Conservation (phyloP, 768 basidiomycete genomes). For the Gloeopeniophorella convolvens region DNA sequence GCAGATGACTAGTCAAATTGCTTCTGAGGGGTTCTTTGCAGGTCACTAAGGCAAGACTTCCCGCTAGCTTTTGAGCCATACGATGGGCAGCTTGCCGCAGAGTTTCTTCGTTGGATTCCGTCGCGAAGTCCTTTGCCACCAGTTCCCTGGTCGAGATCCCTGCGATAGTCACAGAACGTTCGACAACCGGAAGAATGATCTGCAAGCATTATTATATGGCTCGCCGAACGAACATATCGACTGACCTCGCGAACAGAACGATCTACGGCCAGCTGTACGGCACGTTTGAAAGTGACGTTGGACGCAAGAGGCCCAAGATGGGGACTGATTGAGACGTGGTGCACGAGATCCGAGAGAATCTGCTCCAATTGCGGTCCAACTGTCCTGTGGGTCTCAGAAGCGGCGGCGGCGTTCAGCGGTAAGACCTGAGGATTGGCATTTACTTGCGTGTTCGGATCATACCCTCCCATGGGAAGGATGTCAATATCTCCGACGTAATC, state of each 20-base stretch:
- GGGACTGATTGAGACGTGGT: slow-evolving; percentile 68
- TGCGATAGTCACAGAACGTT: slow-evolving; percentile 96
- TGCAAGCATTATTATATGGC: slow-evolving; percentile 26
- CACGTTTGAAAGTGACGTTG: slow-evolving; percentile 83
- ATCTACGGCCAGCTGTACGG: slow-evolving; percentile 86
- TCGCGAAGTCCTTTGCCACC: slow-evolving; percentile 92
- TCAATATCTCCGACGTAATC: slow-evolving; percentile 81
- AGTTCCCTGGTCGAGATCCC: slow-evolving; percentile 96
- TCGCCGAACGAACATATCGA: slow-evolving; percentile 2
- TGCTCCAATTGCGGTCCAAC: slow-evolving; percentile 76
- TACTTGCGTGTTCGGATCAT: slow-evolving; percentile 45
- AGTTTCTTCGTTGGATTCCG: slow-evolving; percentile 86
- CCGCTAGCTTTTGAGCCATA: slow-evolving; percentile 96
- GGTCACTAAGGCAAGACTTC: slow-evolving; percentile 92
- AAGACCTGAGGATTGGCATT: slow-evolving; percentile 56
- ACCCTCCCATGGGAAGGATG: slow-evolving; percentile 67
- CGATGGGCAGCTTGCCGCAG: slow-evolving; percentile 87
- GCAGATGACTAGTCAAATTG: slow-evolving; percentile 83
- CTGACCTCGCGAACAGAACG: slow-evolving; percentile 88
- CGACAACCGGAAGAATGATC: slow-evolving; percentile 97
- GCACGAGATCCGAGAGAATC: slow-evolving; percentile 63
- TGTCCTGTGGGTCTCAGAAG: slow-evolving; percentile 58
- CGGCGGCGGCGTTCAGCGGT: slow-evolving; percentile 50
- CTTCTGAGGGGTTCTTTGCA: slow-evolving; percentile 96
- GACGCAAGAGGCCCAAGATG: slow-evolving; percentile 68